These are phyloP conservation scores for Debaryomycetaceae sp. DNA, from an alignment of 1,139 yeast genomes.

Conservation along the genomic window DNA sequence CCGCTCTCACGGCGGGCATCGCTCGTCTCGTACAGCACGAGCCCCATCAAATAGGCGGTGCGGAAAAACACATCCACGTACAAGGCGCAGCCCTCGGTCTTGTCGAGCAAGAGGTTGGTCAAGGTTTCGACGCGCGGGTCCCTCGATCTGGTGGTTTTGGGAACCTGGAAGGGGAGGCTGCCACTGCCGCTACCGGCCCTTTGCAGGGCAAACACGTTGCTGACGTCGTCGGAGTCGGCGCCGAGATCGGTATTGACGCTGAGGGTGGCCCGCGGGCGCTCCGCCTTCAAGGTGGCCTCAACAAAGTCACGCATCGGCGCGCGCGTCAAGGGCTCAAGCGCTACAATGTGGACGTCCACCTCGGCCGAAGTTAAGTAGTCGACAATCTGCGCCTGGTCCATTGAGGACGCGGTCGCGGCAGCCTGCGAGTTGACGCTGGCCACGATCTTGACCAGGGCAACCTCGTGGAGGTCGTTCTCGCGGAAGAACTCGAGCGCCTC, in stretches of 20 bases:
- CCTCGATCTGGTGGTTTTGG: not conserved
- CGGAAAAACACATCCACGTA: not conserved
- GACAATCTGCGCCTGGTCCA: conserved; percentile 6
- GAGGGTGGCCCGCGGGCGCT: no score
- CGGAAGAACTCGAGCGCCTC: conserved; percentile 24
- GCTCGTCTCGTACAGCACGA: not conserved
- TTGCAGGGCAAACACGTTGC: no score
- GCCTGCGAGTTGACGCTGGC: conserved; percentile 13
- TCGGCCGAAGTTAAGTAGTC: conserved; percentile 8
- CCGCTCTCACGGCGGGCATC: conserved; percentile 1
- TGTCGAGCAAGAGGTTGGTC: conserved; percentile 1
- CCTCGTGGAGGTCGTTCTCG: conserved; percentile 17
- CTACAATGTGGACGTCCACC: conserved; percentile 8
- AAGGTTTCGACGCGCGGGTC: conserved; percentile 3
- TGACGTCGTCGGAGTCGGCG: no score
- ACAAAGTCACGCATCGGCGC: conserved; percentile 13
- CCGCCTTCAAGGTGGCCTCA: conserved; percentile 6
- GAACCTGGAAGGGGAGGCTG: no score
- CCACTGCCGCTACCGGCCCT: no score
- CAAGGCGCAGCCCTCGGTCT: conserved; percentile 3
- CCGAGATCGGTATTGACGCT: no score
- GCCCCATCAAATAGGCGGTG: conserved; percentile 3
- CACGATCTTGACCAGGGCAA: conserved; percentile 16
- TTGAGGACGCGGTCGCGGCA: conserved; percentile 1
- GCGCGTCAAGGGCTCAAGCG: conserved; percentile 10